Percentiles rank a stretch among this genome's conserved stretches.
These are phyloP conservation scores for Candida pseudofarinosa DNA, from an alignment of 805 yeast genomes.

Conservation along the genomic window DNA sequence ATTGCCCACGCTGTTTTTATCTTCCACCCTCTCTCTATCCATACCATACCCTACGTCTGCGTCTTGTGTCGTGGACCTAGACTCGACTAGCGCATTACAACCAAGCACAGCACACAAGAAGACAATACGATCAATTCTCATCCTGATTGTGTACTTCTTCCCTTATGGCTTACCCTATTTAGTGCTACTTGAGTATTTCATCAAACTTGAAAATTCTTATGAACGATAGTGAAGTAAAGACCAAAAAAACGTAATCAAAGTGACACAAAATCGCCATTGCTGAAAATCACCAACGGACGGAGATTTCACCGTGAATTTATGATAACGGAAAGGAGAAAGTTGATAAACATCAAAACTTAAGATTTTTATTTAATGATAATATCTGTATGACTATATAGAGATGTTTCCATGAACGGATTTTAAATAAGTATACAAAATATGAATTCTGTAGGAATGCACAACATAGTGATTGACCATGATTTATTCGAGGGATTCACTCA, in stretches of 20 bases:
- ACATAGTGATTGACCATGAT: neutral
- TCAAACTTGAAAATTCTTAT: no score
- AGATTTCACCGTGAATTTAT: no score
- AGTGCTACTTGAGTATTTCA: no score
- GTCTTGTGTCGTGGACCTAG: neutral
- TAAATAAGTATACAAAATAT: neutral
- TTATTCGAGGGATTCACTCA: conserved; percentile 8
- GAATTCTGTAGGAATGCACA: neutral
- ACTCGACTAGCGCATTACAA: neutral
- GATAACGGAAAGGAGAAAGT: no score
- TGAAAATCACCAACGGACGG: no score
- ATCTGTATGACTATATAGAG: neutral
- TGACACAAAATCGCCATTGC: no score
- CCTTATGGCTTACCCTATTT: neutral
- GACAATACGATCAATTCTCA: neutral
- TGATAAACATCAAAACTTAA: neutral
- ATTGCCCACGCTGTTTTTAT: neutral
- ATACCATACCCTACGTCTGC: neutral
- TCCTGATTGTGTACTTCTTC: neutral
- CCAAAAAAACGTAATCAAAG: no score
- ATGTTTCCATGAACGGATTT: neutral
- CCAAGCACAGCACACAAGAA: neutral
- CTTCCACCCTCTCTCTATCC: neutral
- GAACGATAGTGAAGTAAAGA: no score
- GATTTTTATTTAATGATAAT: neutral